Evolutionary conservation across 345 rosid species (phyloP).

Genomic region (Pistacia vera): DNA sequence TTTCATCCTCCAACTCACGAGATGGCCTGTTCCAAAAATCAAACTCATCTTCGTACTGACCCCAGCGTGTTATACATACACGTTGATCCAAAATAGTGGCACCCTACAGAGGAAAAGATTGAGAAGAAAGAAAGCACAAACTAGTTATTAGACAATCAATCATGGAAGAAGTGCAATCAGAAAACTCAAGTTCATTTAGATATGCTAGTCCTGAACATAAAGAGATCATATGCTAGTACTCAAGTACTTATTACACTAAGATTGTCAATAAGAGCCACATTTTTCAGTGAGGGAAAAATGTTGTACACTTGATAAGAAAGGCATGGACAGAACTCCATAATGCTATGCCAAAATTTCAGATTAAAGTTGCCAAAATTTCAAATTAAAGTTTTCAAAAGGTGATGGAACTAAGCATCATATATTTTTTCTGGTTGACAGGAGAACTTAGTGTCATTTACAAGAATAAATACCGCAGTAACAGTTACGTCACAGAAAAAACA

Average conservation of each 20-base stretch:
- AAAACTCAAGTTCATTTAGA: not conserved
- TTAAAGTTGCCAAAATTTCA: not conserved
- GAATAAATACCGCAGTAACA: not conserved
- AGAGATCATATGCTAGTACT: not conserved
- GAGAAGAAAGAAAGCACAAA: conserved; percentile 1
- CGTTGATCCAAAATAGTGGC: conserved; percentile 75
- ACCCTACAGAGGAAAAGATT: conserved; percentile 46
- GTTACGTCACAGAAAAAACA: not conserved
- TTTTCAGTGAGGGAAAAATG: not conserved
- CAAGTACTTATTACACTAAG: not conserved
- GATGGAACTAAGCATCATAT: not conserved
- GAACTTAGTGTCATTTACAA: not conserved
- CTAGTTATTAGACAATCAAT: not conserved
- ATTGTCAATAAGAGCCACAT: not conserved
- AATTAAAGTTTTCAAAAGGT: not conserved
- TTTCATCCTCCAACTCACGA: conserved; percentile 37
- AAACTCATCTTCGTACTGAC: conserved; percentile 53
- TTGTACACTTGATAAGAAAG: not conserved
- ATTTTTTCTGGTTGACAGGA: no score
- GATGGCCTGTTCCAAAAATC: conserved; percentile 55
- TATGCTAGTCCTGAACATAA: not conserved
- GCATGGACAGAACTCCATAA: no score
- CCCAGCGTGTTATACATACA: conserved; percentile 83
- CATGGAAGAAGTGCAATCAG: not conserved
- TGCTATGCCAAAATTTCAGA: not conserved